Evolutionary conservation across 768 basidiomycete genomes (phyloP), one percentile per base, ranked within the genome.

Genomic region (Leccinum obscurum): DNA sequence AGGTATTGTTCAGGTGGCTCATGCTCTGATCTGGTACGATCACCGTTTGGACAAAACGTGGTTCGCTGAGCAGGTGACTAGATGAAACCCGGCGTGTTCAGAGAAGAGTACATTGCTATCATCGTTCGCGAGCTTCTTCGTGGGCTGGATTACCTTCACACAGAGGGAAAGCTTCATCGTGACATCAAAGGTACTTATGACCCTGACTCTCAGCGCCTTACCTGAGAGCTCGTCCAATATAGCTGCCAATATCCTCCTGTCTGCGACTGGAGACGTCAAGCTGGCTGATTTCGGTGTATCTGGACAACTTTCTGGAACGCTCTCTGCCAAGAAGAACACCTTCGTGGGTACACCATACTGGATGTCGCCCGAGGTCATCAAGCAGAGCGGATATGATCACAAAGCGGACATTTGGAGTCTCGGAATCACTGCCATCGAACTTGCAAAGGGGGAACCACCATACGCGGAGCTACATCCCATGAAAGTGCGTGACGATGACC

Each of bases 291-390:
- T 99, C 70, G 97, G 97, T 70, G 97, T 99, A 4, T 98, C 95
- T 1, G 97, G 97, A 30, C 97, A 99, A 70, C 82, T 99, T 30
- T 95, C 92, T 22, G 94, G 94, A 3, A 95, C 92, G 2, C 78
- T 95, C 49, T 92, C 90, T 11, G 92, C 92, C 20, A 94, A 93
- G 84, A 95, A 98, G 84, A 98, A 99, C 68, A 99, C 96, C 1
- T 98, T 95, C 72, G 96, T 96, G 34, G 93, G 93, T 30, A 95
- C 96, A 17, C 96, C 96, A 3, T 99, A 98, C 72, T 99, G 97
- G 97, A 99, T 99, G 97, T 94, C 93, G 7, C 97, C 97, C 6
- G 97, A 99, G 72, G 95, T 98, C 24, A 99, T 99, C 80, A 98
- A 98, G 74, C 97, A 99, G 77, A 96, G 94, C 58, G 97, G 97